These are phyloP conservation scores for Sphaerulina musiva DNA, from an alignment of 2,329 filamentous ascomycete genomes.

Conservation along the genomic window DNA sequence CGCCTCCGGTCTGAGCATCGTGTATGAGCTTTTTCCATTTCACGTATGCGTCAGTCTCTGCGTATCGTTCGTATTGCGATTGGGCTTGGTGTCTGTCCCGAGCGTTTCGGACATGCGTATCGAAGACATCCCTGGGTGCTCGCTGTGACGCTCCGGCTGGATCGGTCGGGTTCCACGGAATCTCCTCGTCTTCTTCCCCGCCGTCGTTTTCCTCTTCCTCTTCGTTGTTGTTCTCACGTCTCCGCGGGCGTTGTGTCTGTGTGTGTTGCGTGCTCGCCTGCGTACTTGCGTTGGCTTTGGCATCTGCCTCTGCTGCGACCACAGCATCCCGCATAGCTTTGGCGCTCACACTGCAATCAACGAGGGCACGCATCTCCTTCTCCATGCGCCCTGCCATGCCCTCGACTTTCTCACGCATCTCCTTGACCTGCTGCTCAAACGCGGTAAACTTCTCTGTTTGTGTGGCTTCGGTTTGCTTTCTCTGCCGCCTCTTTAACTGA, in stretches of 20 bases:
- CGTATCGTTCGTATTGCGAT: constrained; percentile 44
- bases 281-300: constrained; percentile 32
- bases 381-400: constrained; percentile 52
- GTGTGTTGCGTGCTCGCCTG: constrained; percentile 34
- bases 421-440: constrained; percentile 38
- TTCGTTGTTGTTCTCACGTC: constrained; percentile 21
- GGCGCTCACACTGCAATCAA: constrained; percentile 51
- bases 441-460: constrained; percentile 34
- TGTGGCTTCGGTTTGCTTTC: constrained; percentile 24
- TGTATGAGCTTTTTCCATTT: constrained; percentile 57
- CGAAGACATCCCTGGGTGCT: constrained; percentile 36
- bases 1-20: constrained; percentile 51
- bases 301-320: constrained; percentile 36
- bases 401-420: constrained; percentile 42
- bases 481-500: constrained; percentile 31
- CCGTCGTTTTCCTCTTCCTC: constrained; percentile 32
- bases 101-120: constrained; percentile 34
- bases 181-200: constrained; percentile 35
- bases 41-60: constrained; percentile 54
- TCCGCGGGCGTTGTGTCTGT: constrained; percentile 25
- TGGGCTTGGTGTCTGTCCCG: constrained; percentile 41
- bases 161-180: constrained; percentile 36
- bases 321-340: constrained; percentile 42
- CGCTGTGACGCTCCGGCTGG: constrained; percentile 35
- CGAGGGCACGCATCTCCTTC: constrained; percentile 49